Evolutionary conservation across 306 rosid genomes (phyloP).

Genomic region (Cicer judaicum): DNA sequence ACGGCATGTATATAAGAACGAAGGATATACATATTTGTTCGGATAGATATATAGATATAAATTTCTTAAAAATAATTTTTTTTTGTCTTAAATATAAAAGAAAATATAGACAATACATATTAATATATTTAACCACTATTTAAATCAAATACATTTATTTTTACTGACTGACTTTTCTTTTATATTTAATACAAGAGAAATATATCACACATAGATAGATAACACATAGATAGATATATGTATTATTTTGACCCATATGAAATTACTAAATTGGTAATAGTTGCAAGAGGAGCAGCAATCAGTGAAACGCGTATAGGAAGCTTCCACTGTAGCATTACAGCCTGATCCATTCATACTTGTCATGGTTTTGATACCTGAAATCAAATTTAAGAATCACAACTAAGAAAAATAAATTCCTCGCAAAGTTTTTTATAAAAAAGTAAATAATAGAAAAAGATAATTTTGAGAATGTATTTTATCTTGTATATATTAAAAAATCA

Average conservation of each 20-base stretch:
- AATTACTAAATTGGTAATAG: conserved; percentile 9
- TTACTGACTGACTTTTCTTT: too few species aligned
- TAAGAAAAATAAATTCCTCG: not conserved
- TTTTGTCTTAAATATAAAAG: too few species aligned
- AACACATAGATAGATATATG: conserved; percentile 38
- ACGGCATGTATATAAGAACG: not conserved
- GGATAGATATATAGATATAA: conserved; percentile 37
- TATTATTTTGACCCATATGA: conserved; percentile 21
- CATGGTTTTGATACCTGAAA: conserved; percentile 61
- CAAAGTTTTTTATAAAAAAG: too few species aligned
- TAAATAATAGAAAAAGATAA: too few species aligned
- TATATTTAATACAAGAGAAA: too few species aligned
- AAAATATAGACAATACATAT: too few species aligned
- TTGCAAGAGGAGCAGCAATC: conserved; percentile 6
- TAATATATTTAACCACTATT: too few species aligned
- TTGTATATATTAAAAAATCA: too few species aligned
- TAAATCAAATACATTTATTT: too few species aligned
- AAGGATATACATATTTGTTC: conserved; percentile 28
- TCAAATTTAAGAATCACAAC: conserved; percentile 13
- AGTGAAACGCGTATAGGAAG: conserved; percentile 35
- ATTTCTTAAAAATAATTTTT: conserved; percentile 6
- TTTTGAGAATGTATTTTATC: too few species aligned
- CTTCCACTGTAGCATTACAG: conserved; percentile 38
- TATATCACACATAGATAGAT: too few species aligned
- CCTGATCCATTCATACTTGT: conserved; percentile 35